A percentile compares a stretch with the other conserved stretches of the same genome.
Conservation (phyloP, 2,329 filamentous ascomycete genomes). For the Cladosporium sp. region DNA sequence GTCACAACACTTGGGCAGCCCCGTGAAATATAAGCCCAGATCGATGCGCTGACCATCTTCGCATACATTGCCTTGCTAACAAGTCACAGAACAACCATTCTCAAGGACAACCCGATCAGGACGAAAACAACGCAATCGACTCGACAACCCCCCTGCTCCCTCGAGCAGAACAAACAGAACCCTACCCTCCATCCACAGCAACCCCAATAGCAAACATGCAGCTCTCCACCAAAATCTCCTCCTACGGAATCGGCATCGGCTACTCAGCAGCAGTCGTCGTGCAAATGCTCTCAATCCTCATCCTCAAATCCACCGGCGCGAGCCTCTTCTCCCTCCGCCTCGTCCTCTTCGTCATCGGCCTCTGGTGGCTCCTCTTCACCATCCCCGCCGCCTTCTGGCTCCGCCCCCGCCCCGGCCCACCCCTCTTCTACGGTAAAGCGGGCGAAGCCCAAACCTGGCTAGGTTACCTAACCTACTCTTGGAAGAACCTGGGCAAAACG, state of each 20-base stretch:
- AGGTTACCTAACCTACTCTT: constrained; percentile 74
- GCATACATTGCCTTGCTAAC: no score
- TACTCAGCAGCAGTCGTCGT: constrained; percentile 83
- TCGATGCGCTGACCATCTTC: no score
- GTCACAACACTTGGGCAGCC: no score
- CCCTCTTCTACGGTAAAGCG: constrained; percentile 38
- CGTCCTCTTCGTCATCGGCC: constrained; percentile 78
- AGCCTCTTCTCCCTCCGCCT: constrained; percentile 80
- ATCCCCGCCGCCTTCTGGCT: constrained; percentile 85
- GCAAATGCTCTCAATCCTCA: constrained; percentile 73
- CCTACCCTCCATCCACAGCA: constrained; percentile 29
- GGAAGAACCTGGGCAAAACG: constrained; percentile 80
- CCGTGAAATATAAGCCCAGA: no score
- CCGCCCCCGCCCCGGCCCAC: constrained; percentile 81
- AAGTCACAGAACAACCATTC: constrained; percentile 19
- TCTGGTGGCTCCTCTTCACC: constrained; percentile 92
- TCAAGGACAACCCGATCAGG: not conserved
- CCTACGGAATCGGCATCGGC: constrained; percentile 87
- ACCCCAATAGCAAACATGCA: constrained; percentile 58
- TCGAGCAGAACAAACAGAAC: constrained; percentile 24
- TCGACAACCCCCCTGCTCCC: constrained; percentile 35
- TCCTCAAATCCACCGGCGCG: constrained; percentile 67
- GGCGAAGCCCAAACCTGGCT: constrained; percentile 47
- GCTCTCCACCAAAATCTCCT: constrained; percentile 85
- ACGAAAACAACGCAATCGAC: constrained; percentile 29